A percentile compares a stretch with the other conserved stretches of the same genome.
phyloP scores from a whole-genome alignment of 2,329 filamentous ascomycete species.

The Lecanicillium sp. region DNA sequence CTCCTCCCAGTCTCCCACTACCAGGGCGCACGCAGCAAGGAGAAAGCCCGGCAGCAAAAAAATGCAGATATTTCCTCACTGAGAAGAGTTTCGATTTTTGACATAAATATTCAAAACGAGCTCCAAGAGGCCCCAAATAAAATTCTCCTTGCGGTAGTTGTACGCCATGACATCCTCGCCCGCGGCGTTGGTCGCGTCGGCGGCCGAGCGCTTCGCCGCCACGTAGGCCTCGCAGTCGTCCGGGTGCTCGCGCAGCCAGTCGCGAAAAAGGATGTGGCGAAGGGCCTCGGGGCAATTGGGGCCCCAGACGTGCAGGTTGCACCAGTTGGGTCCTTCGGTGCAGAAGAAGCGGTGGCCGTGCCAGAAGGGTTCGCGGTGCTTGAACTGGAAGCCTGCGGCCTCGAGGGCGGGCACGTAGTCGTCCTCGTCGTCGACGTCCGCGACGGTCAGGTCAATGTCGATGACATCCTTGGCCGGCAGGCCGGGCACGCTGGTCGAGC shows the following conservation, averaged over 20 bases:
- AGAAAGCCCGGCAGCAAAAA: no score
- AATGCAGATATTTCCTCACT: no score
- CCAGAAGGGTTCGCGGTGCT: slow-evolving; percentile 33
- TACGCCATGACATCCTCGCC: slow-evolving; percentile 28
- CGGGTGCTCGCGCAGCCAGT: slow-evolving; percentile 27
- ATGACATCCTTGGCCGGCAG: slow-evolving; percentile 39
- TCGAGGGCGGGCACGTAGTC: slow-evolving; percentile 31
- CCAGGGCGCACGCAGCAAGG: no score
- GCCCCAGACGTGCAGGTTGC: slow-evolving; percentile 37
- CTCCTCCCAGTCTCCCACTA: no score
- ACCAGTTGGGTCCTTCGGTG: slow-evolving; percentile 19
- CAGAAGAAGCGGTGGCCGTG: slow-evolving; percentile 34
- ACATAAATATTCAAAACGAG: no score
- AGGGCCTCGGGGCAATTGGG: slow-evolving; percentile 27
- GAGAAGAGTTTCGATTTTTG: no score
- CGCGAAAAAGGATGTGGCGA: slow-evolving; percentile 32
- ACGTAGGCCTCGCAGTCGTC: slow-evolving; percentile 31
- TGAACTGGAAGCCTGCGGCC: slow-evolving; percentile 30
- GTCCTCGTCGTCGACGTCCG: slow-evolving; percentile 25
- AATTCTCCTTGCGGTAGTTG: slow-evolving; percentile 27
- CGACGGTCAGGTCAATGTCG: slow-evolving; percentile 37
- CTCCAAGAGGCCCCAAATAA: slow-evolving; percentile 25
- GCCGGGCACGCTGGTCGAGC: slow-evolving; percentile 35
- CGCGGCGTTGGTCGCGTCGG: slow-evolving; percentile 15
- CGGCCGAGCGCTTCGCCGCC: slow-evolving; percentile 25